phyloP scores from a whole-genome alignment of 106 monocot species.

The Agapanthus africanus region DNA sequence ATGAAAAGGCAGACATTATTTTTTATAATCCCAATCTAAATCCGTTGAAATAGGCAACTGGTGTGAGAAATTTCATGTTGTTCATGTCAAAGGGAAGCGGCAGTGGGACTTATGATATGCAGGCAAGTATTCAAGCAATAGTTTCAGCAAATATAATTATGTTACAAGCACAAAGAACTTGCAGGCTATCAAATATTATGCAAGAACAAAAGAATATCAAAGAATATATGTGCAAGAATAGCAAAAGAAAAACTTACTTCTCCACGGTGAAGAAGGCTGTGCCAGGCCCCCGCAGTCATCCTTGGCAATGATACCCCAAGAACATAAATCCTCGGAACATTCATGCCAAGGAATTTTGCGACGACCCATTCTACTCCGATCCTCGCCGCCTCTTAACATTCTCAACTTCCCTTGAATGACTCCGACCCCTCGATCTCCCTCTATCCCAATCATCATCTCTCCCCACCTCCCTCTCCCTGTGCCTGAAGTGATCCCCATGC shows the following conservation, averaged over 20 bases:
- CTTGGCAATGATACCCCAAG: background rate
- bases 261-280: too few relatives aligned
- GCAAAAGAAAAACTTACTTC: too few relatives aligned
- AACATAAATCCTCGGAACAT: background rate
- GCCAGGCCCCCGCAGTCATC: conserved; percentile 18
- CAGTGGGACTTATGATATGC: background rate
- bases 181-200: too few relatives aligned
- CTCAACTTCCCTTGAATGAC: conserved; percentile 72
- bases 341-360: conserved; percentile 9
- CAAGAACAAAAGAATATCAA: too few relatives aligned
- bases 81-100: background rate
- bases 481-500: conserved; percentile 48
- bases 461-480: conserved; percentile 47
- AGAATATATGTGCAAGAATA: conserved; percentile 18
- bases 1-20: too few relatives aligned
- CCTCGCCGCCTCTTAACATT: conserved; percentile 68
- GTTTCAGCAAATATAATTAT: background rate
- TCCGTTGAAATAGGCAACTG: background rate
- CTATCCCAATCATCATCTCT: conserved; percentile 69
- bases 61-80: too few relatives aligned
- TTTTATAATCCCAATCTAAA: too few relatives aligned
- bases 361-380: conserved; percentile 26
- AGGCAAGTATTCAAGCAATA: background rate
- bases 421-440: conserved; percentile 46
- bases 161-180: too few relatives aligned